phyloP scores from a whole-genome alignment of 768 basidiomycete genomes.

The Termitomyces sp. region DNA sequence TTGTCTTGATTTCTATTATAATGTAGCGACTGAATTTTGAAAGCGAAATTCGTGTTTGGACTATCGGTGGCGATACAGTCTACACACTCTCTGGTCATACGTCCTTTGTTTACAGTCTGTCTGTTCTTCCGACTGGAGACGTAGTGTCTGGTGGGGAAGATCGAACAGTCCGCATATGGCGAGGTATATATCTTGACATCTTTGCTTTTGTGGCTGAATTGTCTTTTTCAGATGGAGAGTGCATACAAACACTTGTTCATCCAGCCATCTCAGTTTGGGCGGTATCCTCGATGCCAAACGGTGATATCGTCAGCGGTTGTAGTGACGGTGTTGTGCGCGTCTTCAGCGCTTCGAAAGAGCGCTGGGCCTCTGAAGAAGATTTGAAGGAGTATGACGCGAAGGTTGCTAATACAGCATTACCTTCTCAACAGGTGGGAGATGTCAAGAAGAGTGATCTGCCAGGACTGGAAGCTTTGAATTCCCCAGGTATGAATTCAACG shows the following conservation, averaged over 20 bases:
- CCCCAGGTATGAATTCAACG: slow-evolving; percentile 49
- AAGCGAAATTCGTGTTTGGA: slow-evolving; percentile 93
- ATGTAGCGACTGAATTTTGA: neutral
- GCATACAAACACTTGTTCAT: slow-evolving; percentile 83
- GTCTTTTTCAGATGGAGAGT: slow-evolving; percentile 66
- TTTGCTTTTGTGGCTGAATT: neutral
- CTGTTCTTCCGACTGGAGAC: slow-evolving; percentile 75
- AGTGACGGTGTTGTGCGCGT: slow-evolving; percentile 87
- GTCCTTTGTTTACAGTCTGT: slow-evolving; percentile 91
- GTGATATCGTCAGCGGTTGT: slow-evolving; percentile 88
- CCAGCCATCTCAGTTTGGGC: slow-evolving; percentile 98
- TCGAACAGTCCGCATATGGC: slow-evolving; percentile 88
- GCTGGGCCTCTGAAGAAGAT: slow-evolving; percentile 65
- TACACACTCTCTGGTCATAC: slow-evolving; percentile 90
- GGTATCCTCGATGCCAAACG: slow-evolving; percentile 81
- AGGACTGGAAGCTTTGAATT: slow-evolving; percentile 71
- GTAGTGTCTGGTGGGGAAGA: slow-evolving; percentile 94
- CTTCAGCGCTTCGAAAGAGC: slow-evolving; percentile 69
- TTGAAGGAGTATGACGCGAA: slow-evolving; percentile 67
- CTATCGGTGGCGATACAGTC: slow-evolving; percentile 70
- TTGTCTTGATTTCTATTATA: slow-evolving; percentile 8
- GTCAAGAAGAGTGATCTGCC: slow-evolving; percentile 90
- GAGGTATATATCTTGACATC: slow-evolving; percentile 41
- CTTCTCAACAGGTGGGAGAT: slow-evolving; percentile 86
- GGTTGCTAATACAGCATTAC: slow-evolving; percentile 74